Percentiles rank a stretch among this genome's conserved stretches.
Evolutionary conservation across 208 protist genomes (phyloP).

Genomic region (Wallacemonas sp.): DNA sequence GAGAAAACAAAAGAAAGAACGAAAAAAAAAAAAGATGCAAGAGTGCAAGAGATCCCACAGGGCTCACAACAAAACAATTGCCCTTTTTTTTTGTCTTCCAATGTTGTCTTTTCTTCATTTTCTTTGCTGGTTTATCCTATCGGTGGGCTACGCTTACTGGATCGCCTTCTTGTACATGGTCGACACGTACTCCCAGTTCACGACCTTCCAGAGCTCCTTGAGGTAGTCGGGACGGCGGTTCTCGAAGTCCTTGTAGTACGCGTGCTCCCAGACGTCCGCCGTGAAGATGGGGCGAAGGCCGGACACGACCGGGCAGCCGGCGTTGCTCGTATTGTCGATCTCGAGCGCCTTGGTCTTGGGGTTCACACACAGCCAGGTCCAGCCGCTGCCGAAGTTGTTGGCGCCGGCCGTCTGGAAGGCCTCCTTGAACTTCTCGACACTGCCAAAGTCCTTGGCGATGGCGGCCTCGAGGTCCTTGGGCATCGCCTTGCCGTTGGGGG

Average conservation of each 20-base stretch:
- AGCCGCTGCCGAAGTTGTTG: slow-evolving; percentile 95
- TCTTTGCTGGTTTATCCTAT: too few relatives aligned
- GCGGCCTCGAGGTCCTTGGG: slow-evolving; percentile 61
- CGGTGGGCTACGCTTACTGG: too few relatives aligned
- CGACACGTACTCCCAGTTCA: slow-evolving; percentile 91
- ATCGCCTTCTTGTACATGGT: slow-evolving; percentile 50
- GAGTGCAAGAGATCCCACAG: background rate
- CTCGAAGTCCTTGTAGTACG: slow-evolving; percentile 95
- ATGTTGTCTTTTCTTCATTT: background rate
- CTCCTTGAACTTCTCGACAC: slow-evolving; percentile 90
- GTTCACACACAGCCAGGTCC: slow-evolving; percentile 94
- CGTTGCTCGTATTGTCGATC: slow-evolving; percentile 92
- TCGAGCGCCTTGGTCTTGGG: slow-evolving; percentile 68
- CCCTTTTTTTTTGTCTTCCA: background rate
- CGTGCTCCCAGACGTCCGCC: slow-evolving; percentile 94
- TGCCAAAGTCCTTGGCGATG: slow-evolving; percentile 78
- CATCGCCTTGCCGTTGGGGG: slow-evolving; percentile 68
- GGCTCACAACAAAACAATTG: background rate
- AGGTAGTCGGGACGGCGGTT: slow-evolving; percentile 91
- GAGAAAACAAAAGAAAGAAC: background rate
- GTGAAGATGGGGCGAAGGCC: slow-evolving; percentile 86
- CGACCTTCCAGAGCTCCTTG: slow-evolving; percentile 86
- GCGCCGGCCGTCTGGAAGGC: slow-evolving; percentile 68
- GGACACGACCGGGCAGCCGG: slow-evolving; percentile 74
- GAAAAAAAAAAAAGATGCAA: background rate